Percentiles rank a stretch among this genome's conserved stretches.
Evolutionary conservation across 2,329 filamentous ascomycete genomes (phyloP).

Genomic region (Colletotrichum euphorbiae): DNA sequence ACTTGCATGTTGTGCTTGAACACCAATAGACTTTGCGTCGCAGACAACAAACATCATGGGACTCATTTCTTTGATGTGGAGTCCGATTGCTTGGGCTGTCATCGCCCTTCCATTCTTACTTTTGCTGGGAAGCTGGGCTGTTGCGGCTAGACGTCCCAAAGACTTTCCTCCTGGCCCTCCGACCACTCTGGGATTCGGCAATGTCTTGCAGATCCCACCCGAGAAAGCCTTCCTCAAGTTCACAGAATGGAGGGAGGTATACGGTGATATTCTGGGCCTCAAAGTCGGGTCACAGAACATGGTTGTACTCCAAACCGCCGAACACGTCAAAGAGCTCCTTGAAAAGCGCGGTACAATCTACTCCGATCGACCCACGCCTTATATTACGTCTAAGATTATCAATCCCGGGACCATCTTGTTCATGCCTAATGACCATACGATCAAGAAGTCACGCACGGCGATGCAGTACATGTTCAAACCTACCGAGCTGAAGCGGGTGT

Average conservation of each 20-base stretch:
- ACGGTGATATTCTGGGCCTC: constrained; percentile 50
- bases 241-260: constrained; percentile 48
- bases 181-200: constrained; percentile 43
- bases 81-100: not conserved
- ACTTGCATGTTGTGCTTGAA: not conserved
- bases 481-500: constrained; percentile 38
- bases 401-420: constrained; percentile 38
- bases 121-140: not conserved
- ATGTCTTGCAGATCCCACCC: constrained; percentile 44
- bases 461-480: constrained; percentile 43
- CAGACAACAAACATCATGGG: not conserved
- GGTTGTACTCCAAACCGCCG: constrained; percentile 49
- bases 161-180: constrained; percentile 44
- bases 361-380: constrained; percentile 50
- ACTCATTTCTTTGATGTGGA: not conserved
- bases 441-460: constrained; percentile 28
- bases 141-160: constrained; percentile 17
- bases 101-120: not conserved
- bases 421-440: constrained; percentile 22
- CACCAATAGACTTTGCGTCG: not conserved
- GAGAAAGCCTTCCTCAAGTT: constrained; percentile 44
- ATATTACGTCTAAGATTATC: constrained; percentile 44
- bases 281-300: constrained; percentile 48
- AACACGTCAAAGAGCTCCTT: constrained; percentile 50
- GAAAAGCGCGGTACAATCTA: constrained; percentile 53